Evolutionary conservation across 2,329 filamentous ascomycete species (phyloP).

Genomic region (Verticillium nonalfalfae): DNA sequence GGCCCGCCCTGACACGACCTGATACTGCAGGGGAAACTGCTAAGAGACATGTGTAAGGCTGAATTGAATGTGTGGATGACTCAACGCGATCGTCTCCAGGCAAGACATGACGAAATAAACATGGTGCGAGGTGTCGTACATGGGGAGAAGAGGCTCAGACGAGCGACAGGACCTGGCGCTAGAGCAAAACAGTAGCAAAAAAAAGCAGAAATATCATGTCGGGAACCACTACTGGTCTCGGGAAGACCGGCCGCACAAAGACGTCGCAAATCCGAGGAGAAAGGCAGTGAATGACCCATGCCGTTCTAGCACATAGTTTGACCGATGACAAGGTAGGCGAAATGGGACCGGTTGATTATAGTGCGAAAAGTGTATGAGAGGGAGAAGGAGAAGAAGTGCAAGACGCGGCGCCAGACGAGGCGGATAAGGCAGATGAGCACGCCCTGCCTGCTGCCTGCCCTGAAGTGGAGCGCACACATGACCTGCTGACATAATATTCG

Average conservation of each 20-base stretch:
- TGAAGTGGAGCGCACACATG: not conserved
- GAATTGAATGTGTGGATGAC: not conserved
- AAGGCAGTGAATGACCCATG: slow-evolving; percentile 9
- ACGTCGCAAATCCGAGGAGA: not conserved
- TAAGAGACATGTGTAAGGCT: not conserved
- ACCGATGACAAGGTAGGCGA: slow-evolving; percentile 46
- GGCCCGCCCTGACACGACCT: not conserved
- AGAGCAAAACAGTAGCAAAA: slow-evolving; percentile 13
- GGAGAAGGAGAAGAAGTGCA: slow-evolving; percentile 16
- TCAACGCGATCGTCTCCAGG: not conserved
- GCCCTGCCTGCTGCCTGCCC: not conserved
- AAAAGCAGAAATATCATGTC: not conserved
- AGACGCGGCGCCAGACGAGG: slow-evolving; percentile 2
- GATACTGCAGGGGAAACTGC: not conserved
- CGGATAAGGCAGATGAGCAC: not conserved
- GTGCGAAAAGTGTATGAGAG: slow-evolving; percentile 44
- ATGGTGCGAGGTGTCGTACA: not conserved
- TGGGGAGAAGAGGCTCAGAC: slow-evolving; percentile 8
- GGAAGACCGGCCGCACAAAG: slow-evolving; percentile 5
- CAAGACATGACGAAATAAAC: not conserved
- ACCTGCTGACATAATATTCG: not conserved
- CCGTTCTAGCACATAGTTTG: slow-evolving; percentile 56
- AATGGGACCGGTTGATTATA: slow-evolving; percentile 54
- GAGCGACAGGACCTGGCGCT: slow-evolving; percentile 1
- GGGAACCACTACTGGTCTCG: not conserved